Base-by-base conservation (phyloP, 306 rosid genomes). In the Dicorynia guianensis region DNA sequence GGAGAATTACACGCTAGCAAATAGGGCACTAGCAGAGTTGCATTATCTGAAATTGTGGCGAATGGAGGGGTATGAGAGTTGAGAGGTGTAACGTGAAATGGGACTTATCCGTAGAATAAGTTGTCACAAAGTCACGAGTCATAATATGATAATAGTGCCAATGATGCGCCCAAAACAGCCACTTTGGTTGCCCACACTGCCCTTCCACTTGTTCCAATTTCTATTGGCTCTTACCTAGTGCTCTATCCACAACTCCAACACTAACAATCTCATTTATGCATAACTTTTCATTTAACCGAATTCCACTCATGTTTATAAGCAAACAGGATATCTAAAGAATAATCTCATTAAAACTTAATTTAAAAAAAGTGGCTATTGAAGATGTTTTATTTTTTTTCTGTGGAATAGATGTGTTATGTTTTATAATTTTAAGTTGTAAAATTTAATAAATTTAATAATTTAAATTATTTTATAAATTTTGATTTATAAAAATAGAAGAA, bases 141-240 rank as follows among this genome's bases (percentile, higher is more conserved):
- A 76, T 56, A 78, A 68, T 80, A 75, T 75, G 59, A 76, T 56
- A 78, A 68, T 80, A 75, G 87, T 78, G 83, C 54, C 83, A 81
- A 80, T 77, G 72, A 72, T 54, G 79, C 10, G 53, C 48, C 83
- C 75, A 72, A 56, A 75, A 48, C 80, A 67, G 67, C 42, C 73
- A 72, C 44, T 76, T 34, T 70, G 43, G 70, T 69, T 74, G 74
- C 76, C 77, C 46, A 63, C 15, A 57, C 36, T 60, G 50, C 12
- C 12, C 33, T 62, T 67, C 82, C 85, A 80, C 81, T 77, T 81
- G 39, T 63, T 63, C 34, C 39, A 11, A 63, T 73, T 56, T 69
- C 38, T 17, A 77, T 84, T 69, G 83, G 72, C 39, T 61, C 83
- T 73, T 81, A 67, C 14, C 35, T 71, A 39, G 62, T 4, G 19